Base-by-base conservation (phyloP, 192 early-diverging fungal genomes). In the Dimargaris cristalligena region DNA sequence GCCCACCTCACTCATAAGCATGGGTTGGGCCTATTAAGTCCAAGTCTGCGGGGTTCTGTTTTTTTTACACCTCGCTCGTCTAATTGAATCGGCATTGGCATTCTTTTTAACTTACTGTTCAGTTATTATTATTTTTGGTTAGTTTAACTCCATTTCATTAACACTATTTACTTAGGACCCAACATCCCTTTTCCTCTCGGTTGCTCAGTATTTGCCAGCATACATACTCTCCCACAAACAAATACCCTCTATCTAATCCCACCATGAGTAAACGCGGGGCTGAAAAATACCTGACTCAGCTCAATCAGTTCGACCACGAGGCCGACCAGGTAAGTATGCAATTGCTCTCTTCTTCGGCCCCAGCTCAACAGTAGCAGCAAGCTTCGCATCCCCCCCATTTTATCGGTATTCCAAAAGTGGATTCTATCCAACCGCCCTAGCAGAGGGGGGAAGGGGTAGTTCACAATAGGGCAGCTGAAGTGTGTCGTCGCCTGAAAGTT, bases 241-340 rank as follows among this genome's bases (percentile, higher is more conserved):
- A 1, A 28, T n/a, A n/a, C n/a, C 3, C 26, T 6, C 51, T 28
- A 2, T 25, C n/a, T 16, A 52, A 16, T 63, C 33, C 26, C 22
- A 64, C 30, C 60, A 76, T 76, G 74, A 67, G 48, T 4, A 76
- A 76, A 49, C 74, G 74, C 34, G 28, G 28, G 1, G 71, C 71
- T n/a, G 71, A 73, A 0, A 71, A 63, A 54, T 65, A 76, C 60
- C 67, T 76, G 23, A 76, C 68, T 6, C 66, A 75, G 62, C 64
- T 68, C 57, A 75, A 75, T 34, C 74, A 75, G 61, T 47, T 60
- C 46, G 70, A 76, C 38, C 60, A 62, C 51, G 23, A 61, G 28
- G 32, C 44, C 34, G 31, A 23, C 13, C 55, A 50, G 29, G 58
- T 44, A 44, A 18, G 10, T 44, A 44, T 44, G 41, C 41, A 9